These are phyloP conservation scores for Coelastrella sp. DNA, from an alignment of 139 green algal genomes.

Conservation along the genomic window DNA sequence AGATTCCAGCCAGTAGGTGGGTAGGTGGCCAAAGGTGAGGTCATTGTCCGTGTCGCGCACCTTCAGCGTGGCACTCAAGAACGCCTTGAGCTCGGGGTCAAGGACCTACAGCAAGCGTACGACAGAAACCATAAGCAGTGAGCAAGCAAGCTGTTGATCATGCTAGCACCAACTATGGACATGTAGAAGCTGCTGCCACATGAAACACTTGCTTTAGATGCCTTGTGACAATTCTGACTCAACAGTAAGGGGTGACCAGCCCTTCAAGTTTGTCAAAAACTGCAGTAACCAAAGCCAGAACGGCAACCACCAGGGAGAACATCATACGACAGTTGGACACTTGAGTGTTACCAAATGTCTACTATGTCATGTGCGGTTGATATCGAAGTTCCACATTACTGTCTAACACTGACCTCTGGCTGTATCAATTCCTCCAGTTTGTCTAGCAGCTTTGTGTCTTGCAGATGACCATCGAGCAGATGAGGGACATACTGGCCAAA, in stretches of 20 bases:
- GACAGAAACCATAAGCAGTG: neutral
- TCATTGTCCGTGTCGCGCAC: neutral
- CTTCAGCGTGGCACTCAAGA: neutral
- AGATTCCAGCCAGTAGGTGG: neutral
- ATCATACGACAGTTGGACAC: neutral
- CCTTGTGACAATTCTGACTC: neutral
- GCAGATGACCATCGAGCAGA: constrained; percentile 7
- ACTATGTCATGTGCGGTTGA: neutral
- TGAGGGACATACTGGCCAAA: constrained; percentile 20
- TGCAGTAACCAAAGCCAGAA: neutral
- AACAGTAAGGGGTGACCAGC: neutral
- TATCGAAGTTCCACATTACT: neutral
- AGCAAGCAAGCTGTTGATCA: neutral
- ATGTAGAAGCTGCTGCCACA: neutral
- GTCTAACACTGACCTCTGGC: neutral
- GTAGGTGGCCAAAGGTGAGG: constrained; percentile 20
- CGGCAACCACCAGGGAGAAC: neutral
- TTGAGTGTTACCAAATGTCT: neutral
- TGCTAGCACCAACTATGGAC: neutral
- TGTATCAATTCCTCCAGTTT: constrained; percentile 27
- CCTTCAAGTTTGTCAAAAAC: neutral
- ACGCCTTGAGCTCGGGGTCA: neutral
- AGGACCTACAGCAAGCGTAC: neutral
- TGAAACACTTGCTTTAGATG: constrained; percentile 8
- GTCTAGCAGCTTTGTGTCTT: constrained; percentile 9